Base-by-base conservation (phyloP, 2,329 filamentous ascomycete genomes). In the Neofusicoccum umdonicola region DNA sequence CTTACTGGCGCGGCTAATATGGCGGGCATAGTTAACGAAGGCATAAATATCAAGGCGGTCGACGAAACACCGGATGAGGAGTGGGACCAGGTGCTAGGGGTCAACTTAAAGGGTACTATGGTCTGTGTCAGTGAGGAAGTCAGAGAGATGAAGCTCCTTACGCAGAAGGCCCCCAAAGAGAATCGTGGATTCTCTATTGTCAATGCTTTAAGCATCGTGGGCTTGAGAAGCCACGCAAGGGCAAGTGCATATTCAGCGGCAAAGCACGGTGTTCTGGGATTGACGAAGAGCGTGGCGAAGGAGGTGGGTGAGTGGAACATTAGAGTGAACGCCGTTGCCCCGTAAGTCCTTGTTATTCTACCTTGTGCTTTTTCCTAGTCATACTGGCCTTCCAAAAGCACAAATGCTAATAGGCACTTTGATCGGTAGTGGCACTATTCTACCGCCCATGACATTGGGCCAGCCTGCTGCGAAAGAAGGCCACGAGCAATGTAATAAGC, bases 1-100 rank as follows among this genome's bases (percentile, higher is more conserved):
- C 78, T 87, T 7, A 82, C 86, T 68, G 81, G 84, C 4, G 83
- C 84, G 19, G 84, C 82, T 11, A 87, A 88, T 62, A 78, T 84
- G 8, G 85, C 85, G 0, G 78, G 78, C 1, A 70, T 78, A 8
- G 72, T 77, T 35, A 75, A 76, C 1, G 68, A 66, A 15, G 69
- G 71, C 19, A 68, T 68, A 63, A 72, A 70, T 27, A 63, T 71
- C 4, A 67, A 63, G 0, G 48, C 47, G 0, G 70, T 71, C 19
- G 68, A 67, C 57, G 72, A 75, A 37, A 72, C 78, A 22, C 73
- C 74, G 69, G 70, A 74, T 51, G 75, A 75, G 2, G 77, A 80
- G 44, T 80, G 76, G 74, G 70, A 79, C 51, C 72, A 73, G 19
- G 71, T 80, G 12, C 70, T 79, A 4, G 69, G 69, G 4, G 74